phyloP scores from a whole-genome alignment of 208 protist species.

The Sergeia podlipaevii region DNA sequence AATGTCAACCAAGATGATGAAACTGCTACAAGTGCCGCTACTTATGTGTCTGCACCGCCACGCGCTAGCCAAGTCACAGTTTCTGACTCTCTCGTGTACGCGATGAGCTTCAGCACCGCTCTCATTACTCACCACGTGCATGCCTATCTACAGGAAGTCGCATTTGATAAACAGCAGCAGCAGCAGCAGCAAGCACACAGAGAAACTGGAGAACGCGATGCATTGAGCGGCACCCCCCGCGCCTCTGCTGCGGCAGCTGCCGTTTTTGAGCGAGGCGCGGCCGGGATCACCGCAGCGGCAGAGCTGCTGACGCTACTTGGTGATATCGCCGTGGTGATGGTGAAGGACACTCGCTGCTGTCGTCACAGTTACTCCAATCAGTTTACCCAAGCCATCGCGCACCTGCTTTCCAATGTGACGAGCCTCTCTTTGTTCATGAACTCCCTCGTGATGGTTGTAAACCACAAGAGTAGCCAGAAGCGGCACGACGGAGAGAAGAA shows the following conservation, averaged over 20 bases:
- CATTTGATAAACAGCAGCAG: slow-evolving; percentile 5
- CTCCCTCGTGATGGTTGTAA: neutral
- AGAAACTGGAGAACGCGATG: neutral
- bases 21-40: neutral
- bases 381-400: slow-evolving; percentile 47
- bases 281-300: slow-evolving; percentile 4
- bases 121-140: slow-evolving; percentile 59
- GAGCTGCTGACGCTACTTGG: slow-evolving; percentile 30
- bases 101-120: slow-evolving; percentile 61
- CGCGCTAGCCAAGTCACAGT: too few relatives aligned
- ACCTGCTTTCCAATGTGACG: slow-evolving; percentile 26
- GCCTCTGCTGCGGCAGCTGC: neutral
- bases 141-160: slow-evolving; percentile 10
- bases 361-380: slow-evolving; percentile 17
- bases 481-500: too few relatives aligned
- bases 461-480: neutral
- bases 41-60: too few relatives aligned
- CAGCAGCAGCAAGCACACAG: neutral
- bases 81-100: slow-evolving; percentile 73
- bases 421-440: slow-evolving; percentile 17
- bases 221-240: neutral
- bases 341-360: slow-evolving; percentile 14
- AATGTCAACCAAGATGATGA: neutral
- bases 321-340: slow-evolving; percentile 23
- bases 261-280: slow-evolving; percentile 7